These are phyloP conservation scores for Areca catechu DNA, from an alignment of 176 grass and related monocot species.

Conservation along the genomic window DNA sequence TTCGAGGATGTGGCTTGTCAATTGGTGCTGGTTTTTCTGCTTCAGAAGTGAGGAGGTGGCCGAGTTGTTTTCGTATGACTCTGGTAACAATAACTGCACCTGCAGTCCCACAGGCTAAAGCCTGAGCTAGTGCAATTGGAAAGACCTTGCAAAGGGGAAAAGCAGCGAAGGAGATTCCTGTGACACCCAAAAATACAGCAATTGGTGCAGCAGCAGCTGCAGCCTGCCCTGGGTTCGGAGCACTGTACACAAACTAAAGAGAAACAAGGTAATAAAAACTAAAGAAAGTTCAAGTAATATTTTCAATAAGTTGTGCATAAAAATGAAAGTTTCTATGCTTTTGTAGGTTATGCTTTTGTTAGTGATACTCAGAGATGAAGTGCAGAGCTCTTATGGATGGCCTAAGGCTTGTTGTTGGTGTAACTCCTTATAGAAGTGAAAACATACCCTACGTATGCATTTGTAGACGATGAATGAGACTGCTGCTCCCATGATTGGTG, in stretches of 20 bases:
- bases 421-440: not conserved
- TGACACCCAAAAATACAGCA: constrained; percentile 77
- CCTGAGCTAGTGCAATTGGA: constrained; percentile 51
- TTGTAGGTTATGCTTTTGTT: too few relatives aligned
- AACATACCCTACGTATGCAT: constrained; percentile 82
- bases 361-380: too few relatives aligned
- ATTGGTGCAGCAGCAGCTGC: constrained; percentile 89
- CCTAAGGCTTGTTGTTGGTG: too few relatives aligned
- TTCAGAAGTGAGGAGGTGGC: constrained; percentile 70
- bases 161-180: constrained; percentile 78
- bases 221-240: constrained; percentile 93
- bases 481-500: constrained; percentile 83
- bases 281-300: not conserved
- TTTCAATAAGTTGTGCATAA: too few relatives aligned
- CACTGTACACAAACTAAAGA: constrained; percentile 91
- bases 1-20: constrained; percentile 32
- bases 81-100: constrained; percentile 68
- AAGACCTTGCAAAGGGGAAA: constrained; percentile 74
- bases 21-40: constrained; percentile 41
- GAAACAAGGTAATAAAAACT: constrained; percentile 16
- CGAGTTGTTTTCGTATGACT: constrained; percentile 65
- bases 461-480: constrained; percentile 95
- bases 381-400: too few relatives aligned
- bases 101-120: constrained; percentile 61
- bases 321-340: too few relatives aligned